phyloP scores from a whole-genome alignment of 2,329 filamentous ascomycete genomes.

The Ambrosiella cleistominuta region DNA sequence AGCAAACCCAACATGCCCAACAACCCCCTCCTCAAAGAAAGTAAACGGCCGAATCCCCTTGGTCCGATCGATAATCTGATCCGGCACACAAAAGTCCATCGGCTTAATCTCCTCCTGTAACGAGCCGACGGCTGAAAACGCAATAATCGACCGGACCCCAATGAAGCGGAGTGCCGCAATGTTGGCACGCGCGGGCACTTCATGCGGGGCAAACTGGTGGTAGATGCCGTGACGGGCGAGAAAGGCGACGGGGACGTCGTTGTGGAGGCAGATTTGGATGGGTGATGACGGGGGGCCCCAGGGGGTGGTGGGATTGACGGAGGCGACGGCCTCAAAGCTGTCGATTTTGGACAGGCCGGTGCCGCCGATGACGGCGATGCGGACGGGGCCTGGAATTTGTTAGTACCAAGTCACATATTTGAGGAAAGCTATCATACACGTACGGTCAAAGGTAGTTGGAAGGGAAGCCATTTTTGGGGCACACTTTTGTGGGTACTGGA shows the following conservation, averaged over 20 bases:
- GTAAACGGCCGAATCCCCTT: slow-evolving; percentile 90
- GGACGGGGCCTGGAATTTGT: slow-evolving; percentile 40
- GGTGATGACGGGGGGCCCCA: slow-evolving; percentile 66
- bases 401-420: slow-evolving; percentile 5
- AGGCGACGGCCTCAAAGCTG: slow-evolving; percentile 69
- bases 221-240: slow-evolving; percentile 77
- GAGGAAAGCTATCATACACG: slow-evolving; percentile 16
- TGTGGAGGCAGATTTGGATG: slow-evolving; percentile 79
- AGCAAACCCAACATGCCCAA: slow-evolving; percentile 87
- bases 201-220: slow-evolving; percentile 83
- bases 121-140: slow-evolving; percentile 87
- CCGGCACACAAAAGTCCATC: slow-evolving; percentile 88
- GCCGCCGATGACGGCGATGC: slow-evolving; percentile 81
- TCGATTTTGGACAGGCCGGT: slow-evolving; percentile 81
- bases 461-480: slow-evolving; percentile 32
- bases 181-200: slow-evolving; percentile 88
- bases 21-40: slow-evolving; percentile 83
- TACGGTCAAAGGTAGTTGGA: slow-evolving; percentile 42
- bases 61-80: slow-evolving; percentile 93
- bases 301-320: slow-evolving; percentile 59
- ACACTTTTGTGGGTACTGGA: background rate
- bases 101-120: slow-evolving; percentile 85
- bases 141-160: slow-evolving; percentile 79
- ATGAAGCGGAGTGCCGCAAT: slow-evolving; percentile 89
- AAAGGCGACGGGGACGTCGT: slow-evolving; percentile 71